A percentile compares a stretch with the other conserved stretches of the same genome.
Evolutionary conservation across 169 alveolate genomes (phyloP).

Genomic region (Plasmodium reichenowi): DNA sequence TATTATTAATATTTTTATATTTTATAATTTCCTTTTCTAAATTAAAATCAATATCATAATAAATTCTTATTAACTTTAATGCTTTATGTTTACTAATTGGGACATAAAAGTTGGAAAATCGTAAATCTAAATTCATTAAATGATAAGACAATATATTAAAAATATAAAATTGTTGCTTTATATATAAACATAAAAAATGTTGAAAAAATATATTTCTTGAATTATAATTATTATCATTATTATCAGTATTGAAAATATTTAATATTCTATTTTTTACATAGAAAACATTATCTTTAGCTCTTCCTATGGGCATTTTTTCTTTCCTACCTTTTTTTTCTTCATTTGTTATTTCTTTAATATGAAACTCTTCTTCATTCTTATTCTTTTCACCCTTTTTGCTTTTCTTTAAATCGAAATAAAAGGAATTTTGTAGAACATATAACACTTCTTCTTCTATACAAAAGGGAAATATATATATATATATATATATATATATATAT

Average conservation of each 20-base stretch:
- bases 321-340: neutral
- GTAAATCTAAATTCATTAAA: conserved; percentile 57
- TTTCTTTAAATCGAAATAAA: conserved; percentile 24
- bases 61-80: conserved; percentile 39
- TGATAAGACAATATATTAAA: conserved; percentile 63
- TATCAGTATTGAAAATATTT: conserved; percentile 59
- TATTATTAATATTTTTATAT: conserved; percentile 57
- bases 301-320: neutral
- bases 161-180: conserved; percentile 62
- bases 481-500: too few relatives aligned
- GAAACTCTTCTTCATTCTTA: neutral
- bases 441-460: conserved; percentile 58
- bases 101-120: conserved; percentile 54
- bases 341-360: conserved; percentile 1
- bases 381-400: conserved; percentile 12
- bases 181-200: conserved; percentile 56
- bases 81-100: conserved; percentile 61
- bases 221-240: conserved; percentile 25
- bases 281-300: conserved; percentile 53
- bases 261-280: conserved; percentile 38
- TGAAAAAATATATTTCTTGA: conserved; percentile 48
- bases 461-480: neutral
- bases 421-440: conserved; percentile 38
- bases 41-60: conserved; percentile 60
- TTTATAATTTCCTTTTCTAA: conserved; percentile 62